Evolutionary conservation across 768 basidiomycete genomes (phyloP), one percentile per base, ranked within the genome.

Genomic region (Termitomyces sp.): DNA sequence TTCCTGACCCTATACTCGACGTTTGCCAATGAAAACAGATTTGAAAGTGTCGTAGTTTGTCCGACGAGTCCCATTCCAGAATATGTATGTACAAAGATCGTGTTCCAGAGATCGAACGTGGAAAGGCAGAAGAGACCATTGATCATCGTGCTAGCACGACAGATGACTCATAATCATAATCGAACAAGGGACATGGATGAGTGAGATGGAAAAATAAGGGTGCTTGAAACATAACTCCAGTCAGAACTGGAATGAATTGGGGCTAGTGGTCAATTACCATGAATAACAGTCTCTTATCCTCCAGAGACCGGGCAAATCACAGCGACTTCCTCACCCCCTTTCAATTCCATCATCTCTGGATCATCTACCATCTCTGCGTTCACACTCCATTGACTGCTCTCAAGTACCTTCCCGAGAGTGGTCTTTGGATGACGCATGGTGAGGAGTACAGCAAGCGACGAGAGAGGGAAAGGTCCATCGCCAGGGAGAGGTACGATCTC

Each of bases 271-370:
- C 29, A 42, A n/a, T 42, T 10, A 49, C 46, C 29, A 12, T 29
- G 9, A 9, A 42, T 17, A 29, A 37, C 20, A 3, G 25, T 14
- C 25, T 37, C 38, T 74, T 72, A 92, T 37, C 91, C 91, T 5
- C 92, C 92, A 56, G 89, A 91, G 0, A 93, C 91, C 9, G 89
- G 91, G 65, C 88, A 88, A 47, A 94, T 93, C 31, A 93, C 80
- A 14, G 86, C 90, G 8, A 92, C 83, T 67, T 90, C 87, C 71
- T 93, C 90, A 25, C 89, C 91, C 11, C 89, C 88, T 49, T 72
- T 79, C 50, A 94, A 71, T 12, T 75, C 60, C 20, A 83, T 73
- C 0, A 63, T 62, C n/a, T 76, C 74, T 2, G 81, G 80, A 62
- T 86, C 79, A 12, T 87, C 84, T 2, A 91, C 81, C 89, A 92